Evolutionary conservation across 1,284 basidiomycete species (phyloP).

Genomic region (Microbotryum scabiosae): DNA sequence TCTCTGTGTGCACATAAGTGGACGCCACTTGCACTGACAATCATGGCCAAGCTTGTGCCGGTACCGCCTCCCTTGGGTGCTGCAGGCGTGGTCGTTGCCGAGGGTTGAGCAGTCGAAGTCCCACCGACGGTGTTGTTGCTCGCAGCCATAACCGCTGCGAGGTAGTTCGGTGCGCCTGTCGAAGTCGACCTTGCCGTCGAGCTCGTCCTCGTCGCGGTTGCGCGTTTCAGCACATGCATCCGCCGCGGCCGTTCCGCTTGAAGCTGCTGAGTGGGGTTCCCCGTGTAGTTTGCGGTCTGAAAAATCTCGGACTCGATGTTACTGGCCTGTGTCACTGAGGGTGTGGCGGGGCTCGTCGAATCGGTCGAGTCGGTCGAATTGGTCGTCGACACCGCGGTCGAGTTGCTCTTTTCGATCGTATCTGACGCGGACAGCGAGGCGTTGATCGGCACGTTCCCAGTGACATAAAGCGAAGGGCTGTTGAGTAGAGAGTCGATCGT

Average conservation of each 20-base stretch:
- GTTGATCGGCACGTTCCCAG: slow-evolving; percentile 41
- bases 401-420: slow-evolving; percentile 44
- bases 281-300: neutral
- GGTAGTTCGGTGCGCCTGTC: slow-evolving; percentile 13
- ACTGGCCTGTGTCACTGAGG: neutral
- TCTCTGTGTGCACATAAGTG: too few relatives aligned
- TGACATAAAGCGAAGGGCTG: slow-evolving; percentile 37
- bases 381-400: slow-evolving; percentile 13
- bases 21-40: slow-evolving; percentile 22
- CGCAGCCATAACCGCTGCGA: slow-evolving; percentile 25
- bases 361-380: neutral
- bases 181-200: neutral
- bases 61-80: slow-evolving; percentile 1
- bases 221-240: too few relatives aligned
- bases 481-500: slow-evolving; percentile 49
- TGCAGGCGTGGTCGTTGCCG: slow-evolving; percentile 1
- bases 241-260: too few relatives aligned
- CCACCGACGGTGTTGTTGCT: slow-evolving; percentile 25
- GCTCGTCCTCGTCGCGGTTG: neutral
- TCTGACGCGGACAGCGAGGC: slow-evolving; percentile 61
- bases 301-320: neutral
- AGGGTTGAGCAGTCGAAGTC: neutral
- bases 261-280: too few relatives aligned
- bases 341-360: slow-evolving; percentile 1
- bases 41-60: slow-evolving; percentile 66